Base-by-base conservation (phyloP, 805 yeast species). In the Naumovozyma dairenensis region DNA sequence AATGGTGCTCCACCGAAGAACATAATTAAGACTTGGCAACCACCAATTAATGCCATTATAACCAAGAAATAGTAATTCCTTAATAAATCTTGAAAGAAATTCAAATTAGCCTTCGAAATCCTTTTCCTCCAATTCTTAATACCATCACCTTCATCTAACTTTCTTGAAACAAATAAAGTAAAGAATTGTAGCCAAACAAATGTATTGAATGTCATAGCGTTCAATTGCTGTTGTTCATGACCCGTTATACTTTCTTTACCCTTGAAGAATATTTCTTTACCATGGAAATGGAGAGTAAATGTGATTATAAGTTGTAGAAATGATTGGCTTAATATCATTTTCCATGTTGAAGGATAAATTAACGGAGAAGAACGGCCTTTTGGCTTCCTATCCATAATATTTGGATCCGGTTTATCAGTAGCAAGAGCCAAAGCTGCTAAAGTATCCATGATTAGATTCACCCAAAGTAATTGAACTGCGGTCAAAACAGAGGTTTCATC, bases 111-210 rank as follows among this genome's bases (percentile, higher is more conserved):
- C 15, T 59, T 42, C 8, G 77, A 69, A 32, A 79, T 65, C 51
- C 93, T 69, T 20, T 69, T 80, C 39, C 64, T 65, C 32, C 81
- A 63, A 2, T 57, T 64, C 2, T 63, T 63, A 18, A 80, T 63
- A 16, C 80, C 85, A 46, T 79, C 87, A 35, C 78, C 86, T 60
- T 82, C 93, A 59, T 92, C 96, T 38, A 92, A 65, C 44, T 93
- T 82, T 52, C 99, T 75, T 13, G 94, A 78, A 28, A 85, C 93
- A 51, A 89, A 74, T 60, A 92, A 69, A 48, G 89, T 86, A 73
- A 92, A 92, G 55, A 92, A 80, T 63, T 92, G 99, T 59, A 92
- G 66, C 98, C 98, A 92, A 31, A 92, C 97, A 67, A 92, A 92
- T 0, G 97, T 70, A 58, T 92, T 92, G 67, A 92, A 92, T 1